These are phyloP conservation scores for Syzygium jambos DNA, from an alignment of 345 rosid species.

Conservation along the genomic window DNA sequence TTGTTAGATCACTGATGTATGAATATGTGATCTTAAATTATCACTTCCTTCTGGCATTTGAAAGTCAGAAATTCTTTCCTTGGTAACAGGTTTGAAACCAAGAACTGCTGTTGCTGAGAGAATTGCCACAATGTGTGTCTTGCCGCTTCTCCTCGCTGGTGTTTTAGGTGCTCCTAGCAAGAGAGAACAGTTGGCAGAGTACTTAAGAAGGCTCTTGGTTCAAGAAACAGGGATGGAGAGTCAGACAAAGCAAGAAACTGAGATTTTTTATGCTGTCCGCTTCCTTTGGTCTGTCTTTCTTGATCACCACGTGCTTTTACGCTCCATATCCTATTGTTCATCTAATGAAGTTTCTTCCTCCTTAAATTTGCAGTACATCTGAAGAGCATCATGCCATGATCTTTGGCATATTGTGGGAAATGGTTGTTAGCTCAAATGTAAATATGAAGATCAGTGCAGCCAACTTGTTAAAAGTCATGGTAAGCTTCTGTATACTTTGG, in stretches of 20 bases:
- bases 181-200: conserved; percentile 52
- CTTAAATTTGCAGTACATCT: conserved; percentile 50
- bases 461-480: conserved; percentile 69
- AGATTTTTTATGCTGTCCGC: conserved; percentile 73
- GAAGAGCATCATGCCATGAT: conserved; percentile 77
- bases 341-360: neutral
- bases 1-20: neutral
- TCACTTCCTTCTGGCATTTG: neutral
- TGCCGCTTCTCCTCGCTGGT: conserved; percentile 90
- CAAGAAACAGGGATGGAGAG: conserved; percentile 46
- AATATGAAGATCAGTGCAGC: conserved; percentile 82
- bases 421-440: conserved; percentile 77
- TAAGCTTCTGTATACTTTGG: conserved; percentile 27
- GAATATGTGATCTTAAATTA: neutral
- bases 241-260: conserved; percentile 38
- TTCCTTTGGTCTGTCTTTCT: conserved; percentile 73
- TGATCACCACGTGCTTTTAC: neutral
- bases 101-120: conserved; percentile 67
- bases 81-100: conserved; percentile 71
- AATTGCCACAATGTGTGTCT: conserved; percentile 66
- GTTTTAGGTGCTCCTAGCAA: conserved; percentile 84
- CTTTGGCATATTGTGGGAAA: conserved; percentile 87
- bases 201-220: conserved; percentile 71
- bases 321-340: neutral
- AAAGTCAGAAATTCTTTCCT: conserved; percentile 10